Percentiles rank a stretch among this genome's conserved stretches.
Conservation (phyloP, 2,329 filamentous ascomycete genomes). For the Geosmithia flava region DNA sequence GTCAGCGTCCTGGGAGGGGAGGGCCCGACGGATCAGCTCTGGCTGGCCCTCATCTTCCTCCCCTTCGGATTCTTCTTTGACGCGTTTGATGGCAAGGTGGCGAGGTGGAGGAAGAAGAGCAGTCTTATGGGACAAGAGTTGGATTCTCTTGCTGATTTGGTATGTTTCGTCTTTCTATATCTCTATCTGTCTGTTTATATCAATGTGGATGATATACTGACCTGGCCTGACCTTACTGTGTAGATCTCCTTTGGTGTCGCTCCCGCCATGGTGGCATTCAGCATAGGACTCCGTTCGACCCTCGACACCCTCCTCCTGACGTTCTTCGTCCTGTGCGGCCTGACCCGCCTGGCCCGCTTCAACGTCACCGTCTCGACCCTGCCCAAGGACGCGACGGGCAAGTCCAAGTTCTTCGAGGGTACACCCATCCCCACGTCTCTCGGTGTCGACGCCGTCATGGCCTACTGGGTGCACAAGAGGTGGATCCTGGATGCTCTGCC, state of each 20-base stretch:
- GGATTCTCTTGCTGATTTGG: constrained; percentile 88
- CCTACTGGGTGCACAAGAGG: constrained; percentile 72
- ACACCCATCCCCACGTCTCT: constrained; percentile 90
- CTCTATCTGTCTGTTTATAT: too few species aligned
- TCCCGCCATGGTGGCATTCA: constrained; percentile 77
- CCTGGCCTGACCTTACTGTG: neutral
- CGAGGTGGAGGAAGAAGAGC: constrained; percentile 92
- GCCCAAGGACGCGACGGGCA: constrained; percentile 84
- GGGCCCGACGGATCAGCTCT: constrained; percentile 53
- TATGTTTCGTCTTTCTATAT: constrained; percentile 28
- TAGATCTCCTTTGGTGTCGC: constrained; percentile 93
- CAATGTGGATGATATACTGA: too few species aligned
- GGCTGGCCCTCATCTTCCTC: constrained; percentile 74
- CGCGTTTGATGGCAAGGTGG: constrained; percentile 94
- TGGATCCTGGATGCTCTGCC: constrained; percentile 75
- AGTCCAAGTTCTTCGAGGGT: constrained; percentile 92
- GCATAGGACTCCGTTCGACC: constrained; percentile 73
- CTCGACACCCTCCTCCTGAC: constrained; percentile 69
- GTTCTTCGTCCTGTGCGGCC: constrained; percentile 88
- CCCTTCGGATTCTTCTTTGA: constrained; percentile 95
- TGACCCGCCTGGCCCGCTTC: constrained; percentile 90
- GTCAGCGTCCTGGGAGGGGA: too few species aligned
- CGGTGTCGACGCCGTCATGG: constrained; percentile 71
- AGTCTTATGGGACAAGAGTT: constrained; percentile 97
- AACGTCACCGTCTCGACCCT: constrained; percentile 87